A percentile compares a stretch with the other conserved stretches of the same genome.
Evolutionary conservation across 176 grass and related monocot genomes (phyloP).

Genomic region (Lolium multiflorum): DNA sequence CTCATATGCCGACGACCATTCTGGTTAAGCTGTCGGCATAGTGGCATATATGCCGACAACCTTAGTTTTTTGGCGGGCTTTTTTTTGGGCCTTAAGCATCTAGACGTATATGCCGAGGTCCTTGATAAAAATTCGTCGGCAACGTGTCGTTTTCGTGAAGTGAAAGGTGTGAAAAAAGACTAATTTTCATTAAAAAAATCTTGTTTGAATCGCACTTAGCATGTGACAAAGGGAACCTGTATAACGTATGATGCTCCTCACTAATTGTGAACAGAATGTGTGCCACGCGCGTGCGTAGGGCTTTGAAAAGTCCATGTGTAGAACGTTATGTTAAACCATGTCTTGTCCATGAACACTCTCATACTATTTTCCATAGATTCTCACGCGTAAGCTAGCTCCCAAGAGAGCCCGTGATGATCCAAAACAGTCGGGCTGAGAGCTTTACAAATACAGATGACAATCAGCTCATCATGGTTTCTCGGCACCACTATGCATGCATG

Average conservation of each 20-base stretch:
- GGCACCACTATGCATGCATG: neutral
- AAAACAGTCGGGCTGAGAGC: neutral
- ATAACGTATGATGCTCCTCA: neutral
- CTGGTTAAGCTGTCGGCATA: too few species aligned
- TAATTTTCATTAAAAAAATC: too few species aligned
- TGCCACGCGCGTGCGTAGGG: neutral
- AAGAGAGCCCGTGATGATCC: neutral
- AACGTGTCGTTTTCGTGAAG: too few species aligned
- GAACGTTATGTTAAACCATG: neutral
- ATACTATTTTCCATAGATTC: neutral
- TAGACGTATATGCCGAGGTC: too few species aligned
- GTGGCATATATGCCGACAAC: too few species aligned
- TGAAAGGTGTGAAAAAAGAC: too few species aligned
- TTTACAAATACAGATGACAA: neutral
- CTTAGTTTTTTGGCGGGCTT: too few species aligned
- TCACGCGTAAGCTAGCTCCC: neutral
- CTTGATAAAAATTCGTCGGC: too few species aligned
- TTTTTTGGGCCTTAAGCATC: too few species aligned
- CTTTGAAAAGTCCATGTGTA: neutral
- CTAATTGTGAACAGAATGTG: neutral
- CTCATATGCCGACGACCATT: too few species aligned
- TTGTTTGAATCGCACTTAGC: too few species aligned
- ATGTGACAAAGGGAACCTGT: neutral
- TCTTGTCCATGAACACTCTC: neutral
- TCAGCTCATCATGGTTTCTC: neutral